A percentile compares a stretch with the other conserved stretches of the same genome.
Conservation (phyloP, 2,329 filamentous ascomycete species). For the Fusarium oxysporum region DNA sequence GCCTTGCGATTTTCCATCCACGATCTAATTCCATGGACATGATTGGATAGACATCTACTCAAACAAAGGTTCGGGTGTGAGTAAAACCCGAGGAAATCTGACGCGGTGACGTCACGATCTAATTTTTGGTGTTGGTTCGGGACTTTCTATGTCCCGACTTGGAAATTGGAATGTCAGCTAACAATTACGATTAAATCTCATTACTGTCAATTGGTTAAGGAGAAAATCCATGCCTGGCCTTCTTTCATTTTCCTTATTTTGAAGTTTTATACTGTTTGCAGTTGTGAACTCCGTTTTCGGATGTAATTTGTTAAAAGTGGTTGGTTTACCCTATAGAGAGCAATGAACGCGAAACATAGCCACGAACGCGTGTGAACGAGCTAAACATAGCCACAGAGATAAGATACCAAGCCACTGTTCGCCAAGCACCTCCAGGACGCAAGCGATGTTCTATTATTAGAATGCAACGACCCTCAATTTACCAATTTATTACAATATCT, state of each 20-base stretch:
- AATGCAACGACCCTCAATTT: too few relatives aligned
- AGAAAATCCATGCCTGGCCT: accelerated
- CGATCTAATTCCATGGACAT: accelerated
- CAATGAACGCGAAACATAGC: background rate
- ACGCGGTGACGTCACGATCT: accelerated
- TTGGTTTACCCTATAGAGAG: background rate
- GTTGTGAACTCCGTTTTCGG: accelerated
- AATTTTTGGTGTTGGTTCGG: background rate
- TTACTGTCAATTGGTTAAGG: accelerated
- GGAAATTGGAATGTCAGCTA: too few relatives aligned
- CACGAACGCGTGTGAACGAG: too few relatives aligned
- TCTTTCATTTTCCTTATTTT: accelerated
- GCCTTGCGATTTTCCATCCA: background rate
- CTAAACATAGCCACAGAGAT: background rate
- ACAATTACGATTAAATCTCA: accelerated
- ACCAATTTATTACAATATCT: background rate
- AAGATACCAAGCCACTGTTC: background rate
- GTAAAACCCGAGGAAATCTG: background rate
- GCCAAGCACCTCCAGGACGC: background rate
- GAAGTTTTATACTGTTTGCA: background rate
- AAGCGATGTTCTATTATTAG: background rate
- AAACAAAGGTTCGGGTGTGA: accelerated
- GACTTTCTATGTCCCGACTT: background rate
- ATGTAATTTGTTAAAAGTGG: accelerated
- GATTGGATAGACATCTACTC: accelerated